Evolutionary conservation across 495 filamentous ascomycete genomes (phyloP).

Genomic region (Entonaema liquescens): DNA sequence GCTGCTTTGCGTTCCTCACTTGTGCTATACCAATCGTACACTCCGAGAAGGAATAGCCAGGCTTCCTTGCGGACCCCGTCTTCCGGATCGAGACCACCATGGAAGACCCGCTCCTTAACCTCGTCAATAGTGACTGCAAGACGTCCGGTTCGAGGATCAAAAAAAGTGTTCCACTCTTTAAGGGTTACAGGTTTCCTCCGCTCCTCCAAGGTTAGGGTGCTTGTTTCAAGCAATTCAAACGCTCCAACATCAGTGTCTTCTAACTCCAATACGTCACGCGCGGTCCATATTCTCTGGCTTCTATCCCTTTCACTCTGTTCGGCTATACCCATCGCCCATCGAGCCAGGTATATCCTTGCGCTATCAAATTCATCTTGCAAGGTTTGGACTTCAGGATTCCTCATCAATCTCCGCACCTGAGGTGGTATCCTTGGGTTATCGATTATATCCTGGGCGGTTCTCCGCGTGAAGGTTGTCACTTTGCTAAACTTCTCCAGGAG

Average conservation of each 20-base stretch:
- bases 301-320: slow-evolving; percentile 92
- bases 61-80: slow-evolving; percentile 95
- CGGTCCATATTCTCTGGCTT: slow-evolving; percentile 89
- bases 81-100: slow-evolving; percentile 87
- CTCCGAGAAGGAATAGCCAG: slow-evolving; percentile 92
- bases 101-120: slow-evolving; percentile 95
- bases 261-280: slow-evolving; percentile 88
- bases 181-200: slow-evolving; percentile 78
- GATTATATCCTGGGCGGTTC: slow-evolving; percentile 89
- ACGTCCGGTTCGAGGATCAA: slow-evolving; percentile 75
- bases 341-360: slow-evolving; percentile 88
- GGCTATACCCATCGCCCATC: slow-evolving; percentile 98
- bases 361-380: slow-evolving; percentile 97
- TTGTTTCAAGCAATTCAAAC: slow-evolving; percentile 93
- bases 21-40: slow-evolving; percentile 90
- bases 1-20: slow-evolving; percentile 80
- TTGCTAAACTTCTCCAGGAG: slow-evolving; percentile 94
- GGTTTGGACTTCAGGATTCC: slow-evolving; percentile 94
- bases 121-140: slow-evolving; percentile 84
- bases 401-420: slow-evolving; percentile 83
- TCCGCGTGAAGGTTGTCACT: slow-evolving; percentile 92
- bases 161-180: slow-evolving; percentile 88
- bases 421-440: slow-evolving; percentile 89
- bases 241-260: slow-evolving; percentile 94
- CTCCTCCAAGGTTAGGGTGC: slow-evolving; percentile 73